These are phyloP conservation scores for Adansonia gregorii DNA, from an alignment of 441 rosid genomes.

Conservation along the genomic window DNA sequence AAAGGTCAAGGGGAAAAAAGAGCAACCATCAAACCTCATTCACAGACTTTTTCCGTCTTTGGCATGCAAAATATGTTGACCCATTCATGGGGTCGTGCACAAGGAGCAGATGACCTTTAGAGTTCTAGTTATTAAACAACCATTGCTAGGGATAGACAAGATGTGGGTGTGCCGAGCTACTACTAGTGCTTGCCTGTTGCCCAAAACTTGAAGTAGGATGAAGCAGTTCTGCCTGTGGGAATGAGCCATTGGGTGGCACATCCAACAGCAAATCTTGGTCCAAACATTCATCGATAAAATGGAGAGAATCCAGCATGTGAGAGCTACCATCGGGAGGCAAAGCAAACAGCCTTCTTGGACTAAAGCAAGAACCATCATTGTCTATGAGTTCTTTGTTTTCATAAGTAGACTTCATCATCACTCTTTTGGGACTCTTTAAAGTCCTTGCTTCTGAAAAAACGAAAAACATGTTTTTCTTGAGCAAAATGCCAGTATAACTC, in stretches of 20 bases:
- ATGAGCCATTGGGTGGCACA: slow-evolving; percentile 78
- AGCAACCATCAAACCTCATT: slow-evolving; percentile 49
- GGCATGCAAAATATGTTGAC: slow-evolving; percentile 46
- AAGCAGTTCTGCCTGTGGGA: slow-evolving; percentile 94
- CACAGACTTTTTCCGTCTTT: slow-evolving; percentile 39
- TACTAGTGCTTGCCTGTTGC: slow-evolving; percentile 61
- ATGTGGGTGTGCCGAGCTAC: slow-evolving; percentile 54
- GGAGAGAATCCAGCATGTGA: slow-evolving; percentile 58
- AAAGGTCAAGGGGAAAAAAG: slow-evolving; percentile 40
- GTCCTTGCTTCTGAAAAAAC: slow-evolving; percentile 54
- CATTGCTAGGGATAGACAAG: slow-evolving; percentile 41
- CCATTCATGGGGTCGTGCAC: slow-evolving; percentile 34
- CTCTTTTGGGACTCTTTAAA: slow-evolving; percentile 71
- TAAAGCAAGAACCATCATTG: slow-evolving; percentile 70
- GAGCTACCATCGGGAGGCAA: slow-evolving; percentile 71
- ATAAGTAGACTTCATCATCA: slow-evolving; percentile 47
- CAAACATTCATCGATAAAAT: slow-evolving; percentile 57
- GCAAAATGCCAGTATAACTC: neutral
- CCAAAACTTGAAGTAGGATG: slow-evolving; percentile 49
- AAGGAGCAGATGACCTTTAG: slow-evolving; percentile 35
- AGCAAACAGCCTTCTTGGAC: slow-evolving; percentile 76
- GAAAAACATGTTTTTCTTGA: slow-evolving; percentile 20
- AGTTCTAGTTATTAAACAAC: slow-evolving; percentile 37
- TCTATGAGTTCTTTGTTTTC: slow-evolving; percentile 65
- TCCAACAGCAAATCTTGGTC: slow-evolving; percentile 87